Evolutionary conservation across 306 rosid genomes (phyloP).

Genomic region (Glycine soja): DNA sequence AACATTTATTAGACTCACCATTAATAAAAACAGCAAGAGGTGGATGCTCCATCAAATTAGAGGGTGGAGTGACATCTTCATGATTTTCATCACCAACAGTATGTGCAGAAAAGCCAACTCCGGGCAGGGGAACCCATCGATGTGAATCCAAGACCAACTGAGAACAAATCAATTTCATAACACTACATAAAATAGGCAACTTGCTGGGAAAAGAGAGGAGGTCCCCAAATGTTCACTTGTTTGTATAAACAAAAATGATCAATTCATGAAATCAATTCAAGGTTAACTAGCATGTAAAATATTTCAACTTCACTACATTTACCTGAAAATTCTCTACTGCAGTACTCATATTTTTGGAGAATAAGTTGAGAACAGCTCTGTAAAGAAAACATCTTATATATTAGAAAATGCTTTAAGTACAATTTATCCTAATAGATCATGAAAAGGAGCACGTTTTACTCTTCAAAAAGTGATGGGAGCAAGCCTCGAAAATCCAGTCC

Average conservation of each 20-base stretch:
- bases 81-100: constrained; percentile 75
- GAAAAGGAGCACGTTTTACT: constrained; percentile 55
- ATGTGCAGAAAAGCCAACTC: constrained; percentile 79
- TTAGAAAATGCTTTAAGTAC: constrained; percentile 23
- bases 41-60: constrained; percentile 97
- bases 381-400: constrained; percentile 48
- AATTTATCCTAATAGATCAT: constrained; percentile 33
- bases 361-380: constrained; percentile 94
- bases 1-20: constrained; percentile 61
- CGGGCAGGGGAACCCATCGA: constrained; percentile 98
- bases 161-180: constrained; percentile 42
- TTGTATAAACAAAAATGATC: constrained; percentile 22
- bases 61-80: constrained; percentile 92
- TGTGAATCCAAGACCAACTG: constrained; percentile 98
- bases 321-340: constrained; percentile 99
- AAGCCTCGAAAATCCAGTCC: constrained; percentile 96
- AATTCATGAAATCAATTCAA: constrained; percentile 37
- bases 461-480: constrained; percentile 97
- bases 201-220: constrained; percentile 33
- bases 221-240: constrained; percentile 14
- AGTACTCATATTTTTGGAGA: constrained; percentile 87
- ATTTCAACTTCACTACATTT: constrained; percentile 46
- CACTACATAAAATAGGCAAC: constrained; percentile 13
- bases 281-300: constrained; percentile 28
- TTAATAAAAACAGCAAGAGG: constrained; percentile 98